These are phyloP conservation scores for Alternaria infectoria DNA, from an alignment of 2,329 filamentous ascomycete species.

Conservation along the genomic window DNA sequence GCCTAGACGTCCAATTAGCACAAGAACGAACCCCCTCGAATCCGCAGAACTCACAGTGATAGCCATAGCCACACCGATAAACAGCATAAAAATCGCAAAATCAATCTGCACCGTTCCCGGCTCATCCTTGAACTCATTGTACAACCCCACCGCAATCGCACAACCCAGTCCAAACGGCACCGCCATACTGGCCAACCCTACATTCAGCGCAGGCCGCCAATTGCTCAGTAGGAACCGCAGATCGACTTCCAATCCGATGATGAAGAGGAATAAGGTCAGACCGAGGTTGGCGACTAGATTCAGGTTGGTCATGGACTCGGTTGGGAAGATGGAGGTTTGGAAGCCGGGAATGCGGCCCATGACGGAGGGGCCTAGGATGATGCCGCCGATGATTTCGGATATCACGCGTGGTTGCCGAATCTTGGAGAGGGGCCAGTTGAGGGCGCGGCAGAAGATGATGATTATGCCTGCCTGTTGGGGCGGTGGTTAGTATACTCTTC, in stretches of 20 bases:
- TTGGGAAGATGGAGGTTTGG: constrained; percentile 75
- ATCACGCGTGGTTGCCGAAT: constrained; percentile 83
- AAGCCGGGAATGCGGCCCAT: constrained; percentile 87
- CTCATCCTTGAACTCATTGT: constrained; percentile 71
- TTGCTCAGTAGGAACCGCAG: constrained; percentile 77
- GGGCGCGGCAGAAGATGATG: constrained; percentile 73
- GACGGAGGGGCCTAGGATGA: constrained; percentile 84
- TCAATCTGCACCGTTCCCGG: constrained; percentile 62
- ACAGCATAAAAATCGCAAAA: constrained; percentile 72
- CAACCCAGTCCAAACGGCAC: constrained; percentile 83
- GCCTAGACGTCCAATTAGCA: constrained; percentile 51
- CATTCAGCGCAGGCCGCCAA: constrained; percentile 79
- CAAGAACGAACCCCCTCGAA: constrained; percentile 8
- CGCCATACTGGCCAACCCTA: constrained; percentile 79
- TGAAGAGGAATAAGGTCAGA: constrained; percentile 82
- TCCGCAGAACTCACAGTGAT: constrained; percentile 69
- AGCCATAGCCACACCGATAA: constrained; percentile 90
- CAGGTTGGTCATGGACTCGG: constrained; percentile 74
- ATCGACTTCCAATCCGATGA: constrained; percentile 88
- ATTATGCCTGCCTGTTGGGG: constrained; percentile 68
- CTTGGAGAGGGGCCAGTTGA: constrained; percentile 78
- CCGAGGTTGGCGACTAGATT: constrained; percentile 82
- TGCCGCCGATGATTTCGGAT: constrained; percentile 83
- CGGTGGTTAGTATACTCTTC: background rate
- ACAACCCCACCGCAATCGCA: constrained; percentile 81